Base-by-base conservation (phyloP, 257 asterid species). In the Henckelia pumila region DNA sequence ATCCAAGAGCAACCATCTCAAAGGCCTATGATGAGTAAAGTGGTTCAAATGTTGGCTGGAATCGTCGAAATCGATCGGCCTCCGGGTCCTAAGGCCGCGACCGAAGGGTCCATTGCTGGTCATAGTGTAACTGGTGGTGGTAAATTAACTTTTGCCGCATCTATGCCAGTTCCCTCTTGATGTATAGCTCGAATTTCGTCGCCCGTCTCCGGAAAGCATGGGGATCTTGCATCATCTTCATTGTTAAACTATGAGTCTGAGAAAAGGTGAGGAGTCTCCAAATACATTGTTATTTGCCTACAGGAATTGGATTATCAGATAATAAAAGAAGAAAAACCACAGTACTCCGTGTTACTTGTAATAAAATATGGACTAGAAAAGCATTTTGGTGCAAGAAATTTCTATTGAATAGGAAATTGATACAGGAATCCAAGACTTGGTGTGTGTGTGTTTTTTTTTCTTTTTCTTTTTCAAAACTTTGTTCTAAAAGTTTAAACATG, bases 11-110 rank as follows among this genome's bases (percentile, higher is more conserved):
- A 91, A 68, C 95, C 96, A 4, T 86, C 95, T 60, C 96, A 85
- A 28, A 86, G 97, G 80, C 97, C 96, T 9, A 78, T 74, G 68
- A 91, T 91, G 97, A 86, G 96, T 47, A 91, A 88, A 73, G 96
- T 88, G 59, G 93, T 91, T 52, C 97, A 91, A 70, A 88, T 91
- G 97, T 59, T 91, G 79, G 97, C 88, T 71, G 97, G 97, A 14
- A 75, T 88, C 60, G 20, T 75, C 66, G 89, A 79, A 64, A 81
- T 88, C 37, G 82, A 77, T 62, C 77, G 74, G 73, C 97, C 95
- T 9, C 95, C 94, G 1, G 79, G 85, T 4, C 95, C 92, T 29
- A 90, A 80, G 80, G 79, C 83, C 20, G 74, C 25, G 9, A 65
- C 71, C 0, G 97, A 87, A 63, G 94, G 86, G 24, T 82, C 87